Evolutionary conservation across 2,329 filamentous ascomycete genomes (phyloP).

Genomic region (Purpureocillium lavendulum): DNA sequence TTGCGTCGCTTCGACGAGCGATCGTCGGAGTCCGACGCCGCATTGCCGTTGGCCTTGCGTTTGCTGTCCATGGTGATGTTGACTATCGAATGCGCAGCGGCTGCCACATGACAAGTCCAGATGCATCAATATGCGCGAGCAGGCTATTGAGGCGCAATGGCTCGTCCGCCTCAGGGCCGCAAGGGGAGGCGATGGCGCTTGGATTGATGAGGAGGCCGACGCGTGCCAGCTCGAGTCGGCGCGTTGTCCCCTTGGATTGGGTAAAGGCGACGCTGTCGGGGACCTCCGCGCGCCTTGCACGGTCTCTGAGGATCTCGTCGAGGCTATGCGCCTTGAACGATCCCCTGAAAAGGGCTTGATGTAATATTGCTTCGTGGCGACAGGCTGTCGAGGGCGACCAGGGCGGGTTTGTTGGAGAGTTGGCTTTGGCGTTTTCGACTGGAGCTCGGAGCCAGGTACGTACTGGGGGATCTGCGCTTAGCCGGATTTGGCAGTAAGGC

Average conservation of each 20-base stretch:
- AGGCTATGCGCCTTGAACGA: background rate
- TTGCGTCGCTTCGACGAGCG: constrained; percentile 48
- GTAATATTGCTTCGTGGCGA: no score
- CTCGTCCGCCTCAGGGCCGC: constrained; percentile 6
- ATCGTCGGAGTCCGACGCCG: constrained; percentile 38
- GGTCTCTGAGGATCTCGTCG: background rate
- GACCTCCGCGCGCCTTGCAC: background rate
- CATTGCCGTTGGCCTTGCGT: constrained; percentile 43
- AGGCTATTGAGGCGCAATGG: constrained; percentile 18
- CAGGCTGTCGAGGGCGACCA: background rate
- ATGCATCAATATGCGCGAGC: constrained; percentile 2
- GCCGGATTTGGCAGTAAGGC: constrained; percentile 20
- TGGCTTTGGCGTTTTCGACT: constrained; percentile 6
- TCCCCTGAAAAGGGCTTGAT: background rate
- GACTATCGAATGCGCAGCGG: constrained; percentile 14
- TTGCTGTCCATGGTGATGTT: constrained; percentile 43
- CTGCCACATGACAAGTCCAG: constrained; percentile 17
- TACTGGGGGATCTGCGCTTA: constrained; percentile 10
- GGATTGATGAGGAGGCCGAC: constrained; percentile 1
- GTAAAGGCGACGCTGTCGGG: background rate
- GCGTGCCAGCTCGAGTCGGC: constrained; percentile 1
- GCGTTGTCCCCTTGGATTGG: constrained; percentile 1
- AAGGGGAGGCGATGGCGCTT: background rate
- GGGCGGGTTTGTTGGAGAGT: constrained; percentile 2
- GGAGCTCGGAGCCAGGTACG: constrained; percentile 10